Evolutionary conservation across 148 eudicot genomes (phyloP).

Genomic region (Rhododendron ovatum): DNA sequence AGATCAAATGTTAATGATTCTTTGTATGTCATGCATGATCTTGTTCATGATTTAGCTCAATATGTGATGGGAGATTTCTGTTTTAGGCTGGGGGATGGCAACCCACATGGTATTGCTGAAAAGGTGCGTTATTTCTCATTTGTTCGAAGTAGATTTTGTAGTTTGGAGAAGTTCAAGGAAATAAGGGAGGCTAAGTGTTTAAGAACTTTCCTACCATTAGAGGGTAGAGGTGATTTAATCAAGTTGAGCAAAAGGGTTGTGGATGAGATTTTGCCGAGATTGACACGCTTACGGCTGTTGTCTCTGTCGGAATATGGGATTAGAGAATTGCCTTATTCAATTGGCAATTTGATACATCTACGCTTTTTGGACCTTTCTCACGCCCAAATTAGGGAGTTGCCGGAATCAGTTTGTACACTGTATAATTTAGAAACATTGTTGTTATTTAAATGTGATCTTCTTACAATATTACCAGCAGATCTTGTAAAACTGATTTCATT

Average conservation of each 20-base stretch:
- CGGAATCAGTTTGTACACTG: neutral
- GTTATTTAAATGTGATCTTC: neutral
- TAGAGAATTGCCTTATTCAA: neutral
- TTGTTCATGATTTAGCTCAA: slow-evolving; percentile 17
- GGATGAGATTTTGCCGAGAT: neutral
- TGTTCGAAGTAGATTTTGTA: neutral
- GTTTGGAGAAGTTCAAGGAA: neutral
- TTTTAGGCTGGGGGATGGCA: neutral
- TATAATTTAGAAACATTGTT: slow-evolving; percentile 1
- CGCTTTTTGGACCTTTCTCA: neutral
- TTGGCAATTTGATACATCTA: neutral
- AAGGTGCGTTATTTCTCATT: slow-evolving; percentile 12
- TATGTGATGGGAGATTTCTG: slow-evolving; percentile 9
- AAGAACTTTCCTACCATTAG: neutral
- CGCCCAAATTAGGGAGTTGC: neutral
- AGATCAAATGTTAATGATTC: neutral
- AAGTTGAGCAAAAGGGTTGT: neutral
- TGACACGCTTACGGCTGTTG: neutral
- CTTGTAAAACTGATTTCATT: too few relatives aligned
- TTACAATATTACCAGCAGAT: too few relatives aligned
- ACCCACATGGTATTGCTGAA: neutral
- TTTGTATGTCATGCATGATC: slow-evolving; percentile 25
- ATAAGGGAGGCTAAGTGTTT: neutral
- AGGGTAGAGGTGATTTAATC: neutral
- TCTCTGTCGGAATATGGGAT: neutral